Evolutionary conservation across 306 rosid species (phyloP), one percentile per base, ranked within the genome.

Genomic region (Sesbania bispinosa): DNA sequence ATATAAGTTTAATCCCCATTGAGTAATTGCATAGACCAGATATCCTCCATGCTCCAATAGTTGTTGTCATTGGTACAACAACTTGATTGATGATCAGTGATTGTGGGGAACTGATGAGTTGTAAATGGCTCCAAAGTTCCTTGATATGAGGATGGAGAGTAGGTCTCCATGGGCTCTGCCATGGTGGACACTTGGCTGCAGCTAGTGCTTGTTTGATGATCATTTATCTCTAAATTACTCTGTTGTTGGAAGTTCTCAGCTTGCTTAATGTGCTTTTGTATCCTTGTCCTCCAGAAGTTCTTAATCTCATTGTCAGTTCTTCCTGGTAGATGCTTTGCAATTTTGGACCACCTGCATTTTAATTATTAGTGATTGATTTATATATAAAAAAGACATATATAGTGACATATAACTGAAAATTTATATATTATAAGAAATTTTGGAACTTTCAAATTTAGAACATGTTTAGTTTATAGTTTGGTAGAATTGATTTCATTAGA

Each of bases 231-330:
- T 0, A 79, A 85, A 67, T 11, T 24, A 62, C 36, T 80, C 33
- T 87, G 88, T 13, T 79, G 83, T 3, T 76, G 87, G 20, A 43
- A 76, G 35, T 46, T 77, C 73, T 78, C 86, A 0, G 83, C 84
- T 85, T 90, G 98, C 87, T 89, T 93, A n/a, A 90, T 89, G 74
- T 90, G 96, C 65, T 94, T 94, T 19, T 94, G 98, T 41, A 94
- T 94, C 79, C 96, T 86, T 1, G 98, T 94, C 87, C 98, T 94
- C 98, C 98, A 94, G 10, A 86, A 94, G 69, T 94, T 94, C 81
- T 94, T 94, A 19, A 94, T 94, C 75, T 94, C 98, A 59, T 94
- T 94, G 55, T 94, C 98, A 10, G 98, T 94, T 77, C 98, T 81
- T 81, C 98, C 98, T 0, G 98, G 98, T 4, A 94, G 83, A 67